Evolutionary conservation across 176 grass and related monocot genomes (phyloP).

Genomic region (Ananas comosus): DNA sequence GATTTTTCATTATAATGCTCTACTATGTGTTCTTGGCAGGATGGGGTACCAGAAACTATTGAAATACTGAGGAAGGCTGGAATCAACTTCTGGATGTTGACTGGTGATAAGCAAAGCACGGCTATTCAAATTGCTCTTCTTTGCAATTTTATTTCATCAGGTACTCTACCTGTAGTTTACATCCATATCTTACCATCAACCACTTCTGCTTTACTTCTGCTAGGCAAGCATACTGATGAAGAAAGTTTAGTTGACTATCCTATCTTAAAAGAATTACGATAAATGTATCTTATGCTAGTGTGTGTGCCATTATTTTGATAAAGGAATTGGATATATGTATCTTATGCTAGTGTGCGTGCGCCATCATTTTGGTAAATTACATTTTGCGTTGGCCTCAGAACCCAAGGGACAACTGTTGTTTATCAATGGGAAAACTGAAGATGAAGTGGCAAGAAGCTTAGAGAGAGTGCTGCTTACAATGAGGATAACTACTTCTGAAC

Average conservation of each 20-base stretch:
- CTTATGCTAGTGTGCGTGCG: neutral
- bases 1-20: conserved; percentile 9
- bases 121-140: conserved; percentile 86
- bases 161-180: conserved; percentile 22
- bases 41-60: conserved; percentile 94
- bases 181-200: neutral
- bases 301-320: neutral
- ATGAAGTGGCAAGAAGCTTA: conserved; percentile 58
- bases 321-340: conserved; percentile 2
- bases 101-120: conserved; percentile 88
- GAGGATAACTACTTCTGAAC: conserved; percentile 46
- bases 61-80: conserved; percentile 74
- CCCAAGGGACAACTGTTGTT: conserved; percentile 59
- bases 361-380: conserved; percentile 3
- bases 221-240: neutral
- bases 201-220: neutral
- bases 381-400: conserved; percentile 34
- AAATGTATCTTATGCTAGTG: conserved; percentile 4
- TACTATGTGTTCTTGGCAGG: conserved; percentile 35
- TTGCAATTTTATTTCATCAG: conserved; percentile 78
- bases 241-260: neutral
- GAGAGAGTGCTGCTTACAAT: conserved; percentile 46
- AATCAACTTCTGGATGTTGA: conserved; percentile 98
- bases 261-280: neutral
- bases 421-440: conserved; percentile 74